These are phyloP conservation scores for Leonotis leonurus DNA, from an alignment of 257 asterid species.

Conservation along the genomic window DNA sequence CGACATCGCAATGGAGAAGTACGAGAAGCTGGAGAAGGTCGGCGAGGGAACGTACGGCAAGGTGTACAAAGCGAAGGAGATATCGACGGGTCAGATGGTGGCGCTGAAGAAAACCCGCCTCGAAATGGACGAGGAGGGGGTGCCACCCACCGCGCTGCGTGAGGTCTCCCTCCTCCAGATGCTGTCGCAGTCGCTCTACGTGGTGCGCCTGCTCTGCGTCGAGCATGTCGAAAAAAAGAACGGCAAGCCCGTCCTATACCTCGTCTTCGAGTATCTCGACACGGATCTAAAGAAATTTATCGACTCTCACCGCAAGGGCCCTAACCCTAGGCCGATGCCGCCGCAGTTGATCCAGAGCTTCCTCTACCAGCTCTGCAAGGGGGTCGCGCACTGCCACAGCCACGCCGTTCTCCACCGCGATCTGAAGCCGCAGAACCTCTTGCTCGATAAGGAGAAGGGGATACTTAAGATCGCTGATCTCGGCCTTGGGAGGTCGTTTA, in stretches of 20 bases:
- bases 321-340: slow-evolving; percentile 63
- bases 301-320: slow-evolving; percentile 78
- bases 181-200: slow-evolving; percentile 88
- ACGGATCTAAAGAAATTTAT: slow-evolving; percentile 85
- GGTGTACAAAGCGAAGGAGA: slow-evolving; percentile 95
- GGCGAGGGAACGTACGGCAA: slow-evolving; percentile 98
- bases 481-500: slow-evolving; percentile 92
- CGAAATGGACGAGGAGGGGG: slow-evolving; percentile 96
- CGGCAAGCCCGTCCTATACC: slow-evolving; percentile 84
- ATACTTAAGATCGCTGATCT: slow-evolving; percentile 91
- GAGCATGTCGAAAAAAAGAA: slow-evolving; percentile 80
- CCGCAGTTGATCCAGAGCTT: slow-evolving; percentile 63
- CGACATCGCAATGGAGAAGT: slow-evolving; percentile 38
- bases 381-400: slow-evolving; percentile 92
- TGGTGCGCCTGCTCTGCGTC: slow-evolving; percentile 79
- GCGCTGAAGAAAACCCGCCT: slow-evolving; percentile 95
- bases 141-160: slow-evolving; percentile 90
- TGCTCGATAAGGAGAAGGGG: slow-evolving; percentile 88
- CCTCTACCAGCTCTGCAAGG: slow-evolving; percentile 80
- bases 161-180: slow-evolving; percentile 93
- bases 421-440: slow-evolving; percentile 88
- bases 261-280: slow-evolving; percentile 88
- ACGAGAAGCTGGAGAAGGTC: slow-evolving; percentile 91
- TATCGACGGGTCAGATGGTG: slow-evolving; percentile 74
- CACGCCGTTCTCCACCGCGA: slow-evolving; percentile 96